A percentile compares a stretch with the other conserved stretches of the same genome.
These are phyloP conservation scores for Fusarium sp. DNA, from an alignment of 2,329 filamentous ascomycete genomes.

Conservation along the genomic window DNA sequence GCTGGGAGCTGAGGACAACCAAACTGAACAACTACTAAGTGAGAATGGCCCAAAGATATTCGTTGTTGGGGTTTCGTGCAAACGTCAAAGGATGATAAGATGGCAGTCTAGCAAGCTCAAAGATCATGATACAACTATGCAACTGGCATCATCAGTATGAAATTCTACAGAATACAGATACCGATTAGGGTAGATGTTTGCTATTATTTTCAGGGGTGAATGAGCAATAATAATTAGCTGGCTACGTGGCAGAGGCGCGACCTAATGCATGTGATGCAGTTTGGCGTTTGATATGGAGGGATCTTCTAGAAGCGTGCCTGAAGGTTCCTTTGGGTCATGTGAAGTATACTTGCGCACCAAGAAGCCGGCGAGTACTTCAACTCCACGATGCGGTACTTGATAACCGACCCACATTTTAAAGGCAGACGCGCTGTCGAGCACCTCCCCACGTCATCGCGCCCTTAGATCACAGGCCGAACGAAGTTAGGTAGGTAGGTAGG, in stretches of 20 bases:
- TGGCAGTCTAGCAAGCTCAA: no score
- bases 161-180: no score
- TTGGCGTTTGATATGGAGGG: background rate
- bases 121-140: no score
- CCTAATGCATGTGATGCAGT: constrained; percentile 27
- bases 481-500: no score
- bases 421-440: constrained; percentile 17
- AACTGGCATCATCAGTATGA: no score
- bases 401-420: constrained; percentile 29
- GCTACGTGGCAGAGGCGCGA: constrained; percentile 14
- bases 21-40: no score
- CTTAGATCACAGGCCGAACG: constrained; percentile 16
- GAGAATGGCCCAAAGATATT: no score
- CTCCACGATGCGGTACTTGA: constrained; percentile 7
- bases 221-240: constrained; percentile 1
- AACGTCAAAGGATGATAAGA: no score
- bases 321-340: background rate
- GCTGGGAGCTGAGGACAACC: no score
- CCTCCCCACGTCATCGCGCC: constrained; percentile 36
- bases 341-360: background rate
- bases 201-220: background rate
- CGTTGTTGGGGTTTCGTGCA: no score
- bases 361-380: background rate
- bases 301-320: constrained; percentile 20
- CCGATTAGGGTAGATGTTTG: no score